A percentile compares a stretch with the other conserved stretches of the same genome.
Evolutionary conservation across 768 basidiomycete genomes (phyloP).

Genomic region (Phallus indusiatus): DNA sequence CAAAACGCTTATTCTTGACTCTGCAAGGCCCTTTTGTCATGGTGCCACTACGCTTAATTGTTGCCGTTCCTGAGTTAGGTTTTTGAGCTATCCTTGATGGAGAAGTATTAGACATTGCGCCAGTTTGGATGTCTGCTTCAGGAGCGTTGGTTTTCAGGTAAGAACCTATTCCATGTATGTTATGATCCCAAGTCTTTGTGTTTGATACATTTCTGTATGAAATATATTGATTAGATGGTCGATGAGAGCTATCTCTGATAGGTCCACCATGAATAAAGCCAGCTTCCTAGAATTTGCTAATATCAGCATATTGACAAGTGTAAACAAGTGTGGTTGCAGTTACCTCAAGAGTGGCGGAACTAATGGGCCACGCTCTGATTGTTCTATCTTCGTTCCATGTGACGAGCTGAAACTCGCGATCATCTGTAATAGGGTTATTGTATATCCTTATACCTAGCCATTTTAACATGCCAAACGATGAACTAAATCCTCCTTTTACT

Average conservation of each 20-base stretch:
- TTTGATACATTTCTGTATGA: neutral
- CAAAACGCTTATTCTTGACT: conserved; percentile 26
- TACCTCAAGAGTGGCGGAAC: conserved; percentile 60
- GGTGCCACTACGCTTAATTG: conserved; percentile 19
- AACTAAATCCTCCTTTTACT: conserved; percentile 46
- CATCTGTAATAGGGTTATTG: conserved; percentile 23
- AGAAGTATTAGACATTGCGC: neutral
- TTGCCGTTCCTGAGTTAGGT: neutral
- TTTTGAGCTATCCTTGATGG: neutral
- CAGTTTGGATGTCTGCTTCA: neutral
- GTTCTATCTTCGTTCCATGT: conserved; percentile 90
- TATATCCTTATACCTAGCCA: neutral
- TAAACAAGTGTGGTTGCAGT: neutral
- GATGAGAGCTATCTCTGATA: conserved; percentile 11
- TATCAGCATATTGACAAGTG: neutral
- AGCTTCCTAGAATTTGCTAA: conserved; percentile 2
- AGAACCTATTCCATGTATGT: neutral
- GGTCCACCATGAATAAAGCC: conserved; percentile 11
- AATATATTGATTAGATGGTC: conserved; percentile 1
- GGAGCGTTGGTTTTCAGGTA: neutral
- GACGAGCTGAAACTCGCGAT: conserved; percentile 50
- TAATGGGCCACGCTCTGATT: conserved; percentile 84
- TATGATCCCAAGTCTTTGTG: neutral
- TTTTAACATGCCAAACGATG: conserved; percentile 17
- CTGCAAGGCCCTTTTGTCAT: conserved; percentile 44